These are phyloP conservation scores for Nannochloropsis salina DNA, from an alignment of 108 stramenopile species.

Conservation along the genomic window DNA sequence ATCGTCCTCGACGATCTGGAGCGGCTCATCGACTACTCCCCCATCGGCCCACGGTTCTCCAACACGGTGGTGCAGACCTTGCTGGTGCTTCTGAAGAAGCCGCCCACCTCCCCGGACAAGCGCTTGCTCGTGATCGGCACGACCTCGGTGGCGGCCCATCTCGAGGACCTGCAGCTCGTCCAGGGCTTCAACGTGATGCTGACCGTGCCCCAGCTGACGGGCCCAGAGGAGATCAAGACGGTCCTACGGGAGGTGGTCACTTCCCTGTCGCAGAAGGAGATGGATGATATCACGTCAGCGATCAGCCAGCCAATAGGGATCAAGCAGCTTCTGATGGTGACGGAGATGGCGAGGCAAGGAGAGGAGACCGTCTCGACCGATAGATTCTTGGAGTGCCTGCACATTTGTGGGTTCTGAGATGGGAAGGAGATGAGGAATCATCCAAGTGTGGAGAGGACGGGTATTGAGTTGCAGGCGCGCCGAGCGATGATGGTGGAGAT, in stretches of 20 bases:
- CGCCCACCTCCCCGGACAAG: constrained; percentile 61
- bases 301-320: constrained; percentile 91
- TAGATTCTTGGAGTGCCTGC: constrained; percentile 90
- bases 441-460: too few species aligned
- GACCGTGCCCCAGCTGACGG: constrained; percentile 71
- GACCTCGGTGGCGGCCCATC: constrained; percentile 70
- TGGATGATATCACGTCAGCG: constrained; percentile 70
- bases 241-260: constrained; percentile 76
- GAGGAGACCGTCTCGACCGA: constrained; percentile 68
- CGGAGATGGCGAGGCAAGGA: constrained; percentile 79
- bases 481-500: too few species aligned
- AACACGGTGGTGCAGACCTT: constrained; percentile 95
- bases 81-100: constrained; percentile 89
- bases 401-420: constrained; percentile 78
- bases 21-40: constrained; percentile 93
- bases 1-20: constrained; percentile 98
- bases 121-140: constrained; percentile 87
- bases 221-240: constrained; percentile 68
- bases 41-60: constrained; percentile 90
- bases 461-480: too few species aligned
- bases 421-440: not conserved
- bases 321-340: constrained; percentile 74
- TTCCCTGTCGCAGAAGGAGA: constrained; percentile 57
- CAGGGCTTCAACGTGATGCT: constrained; percentile 84
- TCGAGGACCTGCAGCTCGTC: constrained; percentile 83